Evolutionary conservation across 2,329 filamentous ascomycete species (phyloP), one percentile per base, ranked within the genome.

Genomic region (Colletotrichum zoysiae): DNA sequence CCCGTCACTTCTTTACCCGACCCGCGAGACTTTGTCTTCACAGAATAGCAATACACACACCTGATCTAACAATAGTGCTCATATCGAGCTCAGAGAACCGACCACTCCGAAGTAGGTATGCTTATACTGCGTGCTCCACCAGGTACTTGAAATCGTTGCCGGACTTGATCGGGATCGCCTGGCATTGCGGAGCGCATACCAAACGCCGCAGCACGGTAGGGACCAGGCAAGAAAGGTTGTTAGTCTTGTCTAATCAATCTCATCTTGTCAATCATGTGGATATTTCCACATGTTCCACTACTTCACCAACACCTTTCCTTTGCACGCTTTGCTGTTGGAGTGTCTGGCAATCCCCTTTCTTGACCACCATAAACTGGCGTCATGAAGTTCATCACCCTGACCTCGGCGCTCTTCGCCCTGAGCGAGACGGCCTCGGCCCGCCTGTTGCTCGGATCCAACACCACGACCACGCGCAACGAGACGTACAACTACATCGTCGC

Each of bases 401-500:
- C 50, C 18, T 68, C 69, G 55, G 65, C 69, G 65, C 44, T 71
- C 14, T 58, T 71, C 7, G 65, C 69, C 44, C 58, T 71, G 35
- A 33, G 69, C 46, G 65, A 68, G 20, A 63, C 58, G 20, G 53
- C 64, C 14, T 59, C 69, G 0, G 69, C 69, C 18, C 58, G 58
- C 30, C 42, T 71, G 16, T 53, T 18, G 18, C 40, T 30, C 46
- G 44, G 65, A 14, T 40, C 42, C 40, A 73, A 64, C 60, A 30
- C 55, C 30, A 71, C 71, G n/a, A 73, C 73, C 20, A 71, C 58
- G 26, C 65, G 69, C 30, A 71, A 71, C 53, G 40, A 50, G 8
- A 74, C 73, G 40, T 72, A 75, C 63, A 72, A 74, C 38, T 70
- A 73, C 65, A 76, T 76, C 33, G 68, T 75, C 26, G 67, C 68